Conservation (phyloP, 106 monocot genomes). For the Triglochin maritima region DNA sequence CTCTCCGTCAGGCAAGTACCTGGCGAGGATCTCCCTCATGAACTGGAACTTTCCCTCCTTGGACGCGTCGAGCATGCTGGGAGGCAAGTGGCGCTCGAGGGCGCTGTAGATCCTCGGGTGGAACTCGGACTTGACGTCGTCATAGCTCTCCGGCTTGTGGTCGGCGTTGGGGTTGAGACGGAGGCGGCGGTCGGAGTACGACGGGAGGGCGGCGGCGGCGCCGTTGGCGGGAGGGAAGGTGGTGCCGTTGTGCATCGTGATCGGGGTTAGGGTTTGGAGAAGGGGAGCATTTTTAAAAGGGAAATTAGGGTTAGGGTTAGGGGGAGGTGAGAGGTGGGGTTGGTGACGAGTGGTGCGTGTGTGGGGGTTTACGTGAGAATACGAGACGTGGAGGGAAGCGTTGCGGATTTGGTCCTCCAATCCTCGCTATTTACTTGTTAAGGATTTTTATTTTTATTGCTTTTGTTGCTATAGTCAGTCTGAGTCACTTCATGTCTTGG, state of each 20-base stretch:
- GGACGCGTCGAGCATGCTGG: slow-evolving; percentile 58
- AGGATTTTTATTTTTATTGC: too few relatives aligned
- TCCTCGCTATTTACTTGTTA: too few relatives aligned
- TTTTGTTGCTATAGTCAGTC: too few relatives aligned
- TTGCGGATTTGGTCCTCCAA: too few relatives aligned
- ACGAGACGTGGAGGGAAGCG: too few relatives aligned
- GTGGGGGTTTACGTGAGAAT: slow-evolving; percentile 2
- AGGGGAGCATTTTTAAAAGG: neutral
- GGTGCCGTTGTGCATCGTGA: slow-evolving; percentile 11
- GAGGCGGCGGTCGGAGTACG: slow-evolving; percentile 65
- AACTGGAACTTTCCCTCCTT: slow-evolving; percentile 61
- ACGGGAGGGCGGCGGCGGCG: slow-evolving; percentile 1
- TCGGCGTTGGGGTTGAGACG: slow-evolving; percentile 80
- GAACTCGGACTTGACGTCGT: slow-evolving; percentile 63
- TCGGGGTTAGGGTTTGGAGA: slow-evolving; percentile 2
- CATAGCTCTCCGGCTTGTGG: slow-evolving; percentile 73
- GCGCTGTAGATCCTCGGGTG: slow-evolving; percentile 67
- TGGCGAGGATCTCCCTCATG: slow-evolving; percentile 73
- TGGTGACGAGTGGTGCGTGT: neutral
- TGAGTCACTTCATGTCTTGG: too few relatives aligned
- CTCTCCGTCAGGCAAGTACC: slow-evolving; percentile 77
- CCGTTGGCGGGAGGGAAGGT: slow-evolving; percentile 2
- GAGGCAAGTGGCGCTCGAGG: slow-evolving; percentile 88
- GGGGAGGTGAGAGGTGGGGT: neutral
- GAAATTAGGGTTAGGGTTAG: slow-evolving; percentile 5